These are phyloP conservation scores for Penicillium sp. DNA, from an alignment of 2,329 filamentous ascomycete genomes.

Conservation along the genomic window DNA sequence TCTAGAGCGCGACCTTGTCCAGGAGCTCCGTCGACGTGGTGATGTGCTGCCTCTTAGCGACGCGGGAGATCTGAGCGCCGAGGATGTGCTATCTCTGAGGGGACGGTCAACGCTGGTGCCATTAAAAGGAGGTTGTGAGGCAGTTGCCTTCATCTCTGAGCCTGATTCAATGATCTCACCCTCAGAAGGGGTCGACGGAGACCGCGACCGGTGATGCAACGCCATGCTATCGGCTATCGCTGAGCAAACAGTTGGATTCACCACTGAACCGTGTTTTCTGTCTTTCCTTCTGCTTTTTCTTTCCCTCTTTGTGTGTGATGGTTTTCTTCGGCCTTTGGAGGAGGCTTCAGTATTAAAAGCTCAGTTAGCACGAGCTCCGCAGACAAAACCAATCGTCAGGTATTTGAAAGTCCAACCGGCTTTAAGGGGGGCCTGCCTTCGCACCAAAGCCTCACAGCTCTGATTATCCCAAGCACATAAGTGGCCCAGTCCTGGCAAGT, in stretches of 20 bases:
- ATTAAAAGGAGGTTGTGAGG: slow-evolving; percentile 72
- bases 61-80: slow-evolving; percentile 52
- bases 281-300: not conserved
- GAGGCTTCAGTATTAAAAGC: slow-evolving; percentile 31
- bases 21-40: slow-evolving; percentile 64
- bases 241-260: not conserved
- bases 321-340: slow-evolving; percentile 23
- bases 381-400: slow-evolving; percentile 28
- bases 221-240: slow-evolving; percentile 45
- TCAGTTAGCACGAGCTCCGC: slow-evolving; percentile 45
- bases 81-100: slow-evolving; percentile 71
- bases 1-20: slow-evolving; percentile 34
- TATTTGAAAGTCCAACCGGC: slow-evolving; percentile 50
- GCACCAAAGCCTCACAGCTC: slow-evolving; percentile 34
- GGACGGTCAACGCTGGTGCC: slow-evolving; percentile 88
- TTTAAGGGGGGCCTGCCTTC: slow-evolving; percentile 39
- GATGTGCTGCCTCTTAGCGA: slow-evolving; percentile 57
- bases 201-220: slow-evolving; percentile 51
- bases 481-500: slow-evolving; percentile 5
- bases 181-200: slow-evolving; percentile 73
- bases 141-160: slow-evolving; percentile 82
- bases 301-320: not conserved
- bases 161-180: slow-evolving; percentile 82
- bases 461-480: slow-evolving; percentile 24
- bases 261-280: not conserved